Evolutionary conservation across 495 filamentous ascomycete species (phyloP).

Genomic region (Xylaria palmicola): DNA sequence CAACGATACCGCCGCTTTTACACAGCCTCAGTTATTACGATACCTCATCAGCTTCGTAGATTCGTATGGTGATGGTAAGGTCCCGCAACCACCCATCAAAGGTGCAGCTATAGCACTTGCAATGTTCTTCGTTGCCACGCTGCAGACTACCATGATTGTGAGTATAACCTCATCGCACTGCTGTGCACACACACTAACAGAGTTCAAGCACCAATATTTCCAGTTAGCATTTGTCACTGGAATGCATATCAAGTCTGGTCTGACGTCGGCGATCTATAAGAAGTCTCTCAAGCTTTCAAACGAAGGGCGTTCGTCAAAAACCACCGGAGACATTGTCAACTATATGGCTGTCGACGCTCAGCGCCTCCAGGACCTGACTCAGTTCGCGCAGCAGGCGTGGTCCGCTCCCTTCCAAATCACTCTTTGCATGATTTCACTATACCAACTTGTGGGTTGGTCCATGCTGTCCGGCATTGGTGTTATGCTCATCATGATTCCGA

Average conservation of each 20-base stretch:
- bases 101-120: slow-evolving; percentile 85
- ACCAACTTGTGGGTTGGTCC: slow-evolving; percentile 86
- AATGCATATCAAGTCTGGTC: slow-evolving; percentile 88
- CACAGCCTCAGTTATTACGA: slow-evolving; percentile 87
- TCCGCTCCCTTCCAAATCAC: slow-evolving; percentile 96
- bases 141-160: slow-evolving; percentile 66
- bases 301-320: slow-evolving; percentile 86
- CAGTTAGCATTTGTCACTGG: slow-evolving; percentile 91
- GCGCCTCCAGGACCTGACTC: slow-evolving; percentile 88
- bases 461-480: slow-evolving; percentile 96
- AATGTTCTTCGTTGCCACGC: slow-evolving; percentile 87
- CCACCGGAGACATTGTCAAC: slow-evolving; percentile 97
- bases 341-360: slow-evolving; percentile 98
- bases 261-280: slow-evolving; percentile 88
- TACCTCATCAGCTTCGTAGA: slow-evolving; percentile 82
- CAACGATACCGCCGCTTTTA: slow-evolving; percentile 81
- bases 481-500: slow-evolving; percentile 96
- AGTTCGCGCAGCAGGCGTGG: slow-evolving; percentile 92
- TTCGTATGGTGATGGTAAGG: slow-evolving; percentile 63
- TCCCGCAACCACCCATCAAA: slow-evolving; percentile 72
- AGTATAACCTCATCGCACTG: slow-evolving; percentile 8
- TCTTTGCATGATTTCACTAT: slow-evolving; percentile 92
- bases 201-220: slow-evolving; percentile 89
- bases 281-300: slow-evolving; percentile 90
- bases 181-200: slow-evolving; percentile 15